Conservation (phyloP, 2,329 filamentous ascomycete genomes). For the Botrytis cinerea region DNA sequence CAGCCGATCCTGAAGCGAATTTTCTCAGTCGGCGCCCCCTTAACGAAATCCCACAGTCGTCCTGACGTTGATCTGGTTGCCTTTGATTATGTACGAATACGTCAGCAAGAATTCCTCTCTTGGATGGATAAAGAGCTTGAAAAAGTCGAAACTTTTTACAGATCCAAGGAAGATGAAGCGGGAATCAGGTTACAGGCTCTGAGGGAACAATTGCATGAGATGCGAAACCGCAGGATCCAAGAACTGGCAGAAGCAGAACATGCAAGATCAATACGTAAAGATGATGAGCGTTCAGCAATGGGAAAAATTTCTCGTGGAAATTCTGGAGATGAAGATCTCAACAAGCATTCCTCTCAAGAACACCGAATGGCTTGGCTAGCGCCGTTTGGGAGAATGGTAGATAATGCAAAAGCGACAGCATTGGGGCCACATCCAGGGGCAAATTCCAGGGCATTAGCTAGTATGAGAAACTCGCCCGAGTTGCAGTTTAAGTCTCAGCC, state of each 20-base stretch:
- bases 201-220: constrained; percentile 85
- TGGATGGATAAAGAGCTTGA: constrained; percentile 82
- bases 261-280: constrained; percentile 33
- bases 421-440: constrained; percentile 52
- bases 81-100: constrained; percentile 66
- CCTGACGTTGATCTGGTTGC: constrained; percentile 54
- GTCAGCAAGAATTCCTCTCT: constrained; percentile 80
- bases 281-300: constrained; percentile 29
- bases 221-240: constrained; percentile 79
- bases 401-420: constrained; percentile 50
- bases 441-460: constrained; percentile 60
- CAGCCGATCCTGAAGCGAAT: constrained; percentile 36
- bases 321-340: constrained; percentile 29
- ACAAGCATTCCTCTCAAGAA: constrained; percentile 31
- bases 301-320: constrained; percentile 29
- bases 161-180: constrained; percentile 82
- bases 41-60: constrained; percentile 46
- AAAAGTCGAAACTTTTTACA: constrained; percentile 94
- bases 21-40: constrained; percentile 36
- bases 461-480: constrained; percentile 47
- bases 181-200: constrained; percentile 69
- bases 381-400: constrained; percentile 46
- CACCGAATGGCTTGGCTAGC: constrained; percentile 49
- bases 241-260: constrained; percentile 54
- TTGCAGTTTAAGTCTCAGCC: constrained; percentile 46